Evolutionary conservation across 352 stramenopile genomes (phyloP), one percentile per base, ranked within the genome.

Genomic region (Blastocystis sp.): DNA sequence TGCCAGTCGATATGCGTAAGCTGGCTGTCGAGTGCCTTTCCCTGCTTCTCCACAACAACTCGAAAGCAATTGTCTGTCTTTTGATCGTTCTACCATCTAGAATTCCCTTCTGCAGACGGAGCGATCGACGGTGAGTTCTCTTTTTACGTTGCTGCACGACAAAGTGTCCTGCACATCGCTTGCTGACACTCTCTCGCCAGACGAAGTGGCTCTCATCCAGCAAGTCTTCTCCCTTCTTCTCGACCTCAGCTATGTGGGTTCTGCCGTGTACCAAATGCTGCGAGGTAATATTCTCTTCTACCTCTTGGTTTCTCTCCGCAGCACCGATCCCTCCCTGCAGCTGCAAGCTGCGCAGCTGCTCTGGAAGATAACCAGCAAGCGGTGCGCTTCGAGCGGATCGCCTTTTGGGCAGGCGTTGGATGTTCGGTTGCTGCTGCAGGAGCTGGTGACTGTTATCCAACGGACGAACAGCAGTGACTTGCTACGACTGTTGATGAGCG

Each of bases 251-350:
- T 39, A 16, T 43, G 47, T 85, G 3, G 73, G 73, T 13, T 41
- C 73, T 18, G 73, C 45, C 20, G 73, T 62, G 53, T 53, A 66
- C 20, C 73, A 85, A 45, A 66, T 66, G 34, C 20, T 85, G 4
- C 53, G 41, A 9, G 54, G 73, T 39, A 85, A 85, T 43, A 45
- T 85, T 18, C 63, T 85, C 50, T 85, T 66, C 50, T 62, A 56
- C 41, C 69, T 85, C n/a, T 26, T 85, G 11, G 30, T 66, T 0
- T 47, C 47, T n/a, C 26, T 85, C 18, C 26, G 16, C 50, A 69
- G n/a, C 3, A 6, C 30, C 73, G 18, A 16, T 43, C 24, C 30
- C 0, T 85, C 59, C 34, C 26, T 43, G 18, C 34, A 26, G 11
- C 30, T 43, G 16, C 11, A 54, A n/a, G 54, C 47, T 3, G n/a